Base-by-base conservation (phyloP, 192 early-diverging fungal genomes). In the Piromyces finnis region DNA sequence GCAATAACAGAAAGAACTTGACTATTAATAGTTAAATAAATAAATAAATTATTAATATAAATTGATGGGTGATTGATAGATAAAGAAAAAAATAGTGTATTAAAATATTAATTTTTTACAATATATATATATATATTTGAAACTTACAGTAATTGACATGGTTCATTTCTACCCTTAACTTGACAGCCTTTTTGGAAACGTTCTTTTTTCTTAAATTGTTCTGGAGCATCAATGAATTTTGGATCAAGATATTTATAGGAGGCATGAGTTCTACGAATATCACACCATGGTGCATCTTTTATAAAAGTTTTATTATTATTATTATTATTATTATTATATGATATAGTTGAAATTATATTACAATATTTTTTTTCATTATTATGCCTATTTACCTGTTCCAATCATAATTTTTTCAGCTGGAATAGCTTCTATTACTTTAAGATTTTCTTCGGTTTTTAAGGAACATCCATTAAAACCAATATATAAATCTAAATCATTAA, bases 391-490 rank as follows among this genome's bases (percentile, higher is more conserved):
- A 88, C 90, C 92, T 7, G 97, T 98, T 83, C 98, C 97, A 80
- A 99, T 83, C 94, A 98, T 91, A 29, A 99, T 81, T 30, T 86
- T 85, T 51, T 97, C 93, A 78, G 90, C 41, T 15, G 97, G 96
- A 37, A 98, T 91, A 30, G 82, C 81, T 51, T 84, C 87, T 4
- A 91, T 90, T 0, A 93, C 92, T 5, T 90, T 87, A 16, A 98
- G 78, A 82, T 95, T 97, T 37, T 95, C 95, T 59, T 91, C 86
- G 3, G 95, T 95, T 84, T 97, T 97, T 28, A 97, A 82, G 17
- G 94, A 96, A 84, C 97, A 99, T 0, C 97, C 97, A 82, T 97
- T 99, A 83, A 99, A 88, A n/a, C 97, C 96, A 84, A 99, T 94
- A 84, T 91, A 94, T 28, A 97, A 85, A 5, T 88, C 94, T 51